phyloP scores from a whole-genome alignment of 2,329 filamentous ascomycete genomes.

The Tolypocladium sp. region DNA sequence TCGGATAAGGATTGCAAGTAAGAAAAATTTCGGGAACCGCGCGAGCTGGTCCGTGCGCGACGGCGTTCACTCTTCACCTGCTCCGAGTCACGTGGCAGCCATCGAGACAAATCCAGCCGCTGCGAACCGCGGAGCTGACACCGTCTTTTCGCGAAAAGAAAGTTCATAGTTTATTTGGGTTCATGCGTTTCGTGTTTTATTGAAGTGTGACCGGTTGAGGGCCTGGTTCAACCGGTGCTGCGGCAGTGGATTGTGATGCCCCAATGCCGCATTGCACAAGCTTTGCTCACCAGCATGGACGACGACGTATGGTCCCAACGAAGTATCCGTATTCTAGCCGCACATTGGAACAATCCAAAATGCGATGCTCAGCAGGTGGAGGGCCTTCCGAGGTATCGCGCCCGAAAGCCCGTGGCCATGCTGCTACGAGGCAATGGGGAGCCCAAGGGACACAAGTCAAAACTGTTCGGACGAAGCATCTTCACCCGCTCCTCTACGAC shows the following conservation, averaged over 20 bases:
- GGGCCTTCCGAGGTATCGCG: not conserved
- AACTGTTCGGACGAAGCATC: not conserved
- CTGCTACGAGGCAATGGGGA: not conserved
- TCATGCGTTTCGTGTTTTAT: not conserved
- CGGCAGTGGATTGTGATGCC: not conserved
- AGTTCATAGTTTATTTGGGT: not conserved
- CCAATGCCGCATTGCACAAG: not conserved
- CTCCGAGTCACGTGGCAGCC: conserved; percentile 3
- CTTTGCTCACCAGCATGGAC: not conserved
- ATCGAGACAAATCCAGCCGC: not conserved
- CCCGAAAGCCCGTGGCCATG: not conserved
- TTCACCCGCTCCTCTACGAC: not conserved
- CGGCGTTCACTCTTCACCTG: not conserved
- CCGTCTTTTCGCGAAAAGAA: not conserved
- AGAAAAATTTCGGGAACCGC: conserved; percentile 20
- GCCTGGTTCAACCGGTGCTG: not conserved
- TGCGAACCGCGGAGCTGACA: not conserved
- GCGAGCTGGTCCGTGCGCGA: conserved; percentile 14
- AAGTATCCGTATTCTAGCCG: not conserved
- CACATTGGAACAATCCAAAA: not conserved
- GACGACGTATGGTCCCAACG: not conserved
- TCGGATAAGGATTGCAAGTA: conserved; percentile 4
- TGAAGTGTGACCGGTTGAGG: not conserved
- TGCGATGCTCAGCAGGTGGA: not conserved
- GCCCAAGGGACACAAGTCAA: not conserved